Conservation (phyloP, 2,329 filamentous ascomycete species). For the Mycosphaerella arachidis region DNA sequence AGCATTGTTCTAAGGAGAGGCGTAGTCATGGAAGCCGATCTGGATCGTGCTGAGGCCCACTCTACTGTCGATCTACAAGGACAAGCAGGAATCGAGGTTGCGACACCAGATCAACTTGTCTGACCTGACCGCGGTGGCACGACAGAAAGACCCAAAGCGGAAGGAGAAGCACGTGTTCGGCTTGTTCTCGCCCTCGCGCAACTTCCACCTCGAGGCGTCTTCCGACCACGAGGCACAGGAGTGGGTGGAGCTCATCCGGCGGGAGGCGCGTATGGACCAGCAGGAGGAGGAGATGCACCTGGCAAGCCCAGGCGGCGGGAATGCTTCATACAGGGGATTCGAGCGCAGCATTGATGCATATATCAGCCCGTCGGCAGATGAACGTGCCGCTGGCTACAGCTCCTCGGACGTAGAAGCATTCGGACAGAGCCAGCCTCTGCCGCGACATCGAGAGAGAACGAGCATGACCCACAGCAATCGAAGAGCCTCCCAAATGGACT, state of each 20-base stretch:
- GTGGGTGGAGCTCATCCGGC: conserved; percentile 80
- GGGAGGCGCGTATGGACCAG: conserved; percentile 77
- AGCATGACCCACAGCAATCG: conserved; percentile 38
- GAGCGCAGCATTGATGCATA: conserved; percentile 31
- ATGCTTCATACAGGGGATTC: conserved; percentile 43
- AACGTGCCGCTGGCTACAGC: conserved; percentile 36
- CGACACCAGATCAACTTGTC: conserved; percentile 82
- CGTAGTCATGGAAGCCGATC: conserved; percentile 81
- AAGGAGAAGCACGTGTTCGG: conserved; percentile 85
- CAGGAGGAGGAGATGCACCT: conserved; percentile 80
- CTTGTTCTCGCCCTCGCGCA: conserved; percentile 83
- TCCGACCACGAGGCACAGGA: conserved; percentile 70
- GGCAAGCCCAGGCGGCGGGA: conserved; percentile 58
- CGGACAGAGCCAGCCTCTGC: conserved; percentile 16
- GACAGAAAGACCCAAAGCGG: conserved; percentile 83
- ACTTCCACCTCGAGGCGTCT: conserved; percentile 81
- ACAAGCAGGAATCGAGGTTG: conserved; percentile 82
- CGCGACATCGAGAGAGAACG: conserved; percentile 26
- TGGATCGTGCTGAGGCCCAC: conserved; percentile 89
- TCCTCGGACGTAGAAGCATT: conserved; percentile 43
- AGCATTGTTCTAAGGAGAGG: conserved; percentile 24
- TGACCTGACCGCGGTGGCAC: conserved; percentile 85
- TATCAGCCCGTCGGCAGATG: conserved; percentile 20
- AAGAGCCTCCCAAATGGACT: conserved; percentile 58
- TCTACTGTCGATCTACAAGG: conserved; percentile 86